These are phyloP conservation scores for Cyclotella distinguenda DNA, from an alignment of 108 stramenopile genomes.

Conservation along the genomic window DNA sequence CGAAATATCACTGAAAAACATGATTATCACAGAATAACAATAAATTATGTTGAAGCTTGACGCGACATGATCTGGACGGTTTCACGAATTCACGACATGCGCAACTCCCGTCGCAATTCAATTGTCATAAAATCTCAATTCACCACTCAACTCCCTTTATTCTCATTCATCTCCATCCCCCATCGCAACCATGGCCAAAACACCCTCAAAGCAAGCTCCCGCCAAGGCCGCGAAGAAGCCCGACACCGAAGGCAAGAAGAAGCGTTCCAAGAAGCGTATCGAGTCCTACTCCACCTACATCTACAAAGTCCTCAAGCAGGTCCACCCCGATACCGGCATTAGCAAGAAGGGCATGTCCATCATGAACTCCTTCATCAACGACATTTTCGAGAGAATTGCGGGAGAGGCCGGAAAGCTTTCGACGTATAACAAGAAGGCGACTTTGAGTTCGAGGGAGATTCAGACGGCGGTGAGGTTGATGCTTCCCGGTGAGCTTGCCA, in stretches of 20 bases:
- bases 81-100: too few relatives aligned
- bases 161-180: too few relatives aligned
- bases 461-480: slow-evolving; percentile 73
- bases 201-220: slow-evolving; percentile 3
- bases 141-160: too few relatives aligned
- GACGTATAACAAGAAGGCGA: slow-evolving; percentile 94
- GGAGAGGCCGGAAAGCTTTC: slow-evolving; percentile 86
- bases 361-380: slow-evolving; percentile 1
- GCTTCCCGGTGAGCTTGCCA: slow-evolving; percentile 3
- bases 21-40: too few relatives aligned
- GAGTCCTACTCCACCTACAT: slow-evolving; percentile 8
- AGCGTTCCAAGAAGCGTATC: slow-evolving; percentile 72
- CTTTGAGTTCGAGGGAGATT: slow-evolving; percentile 87
- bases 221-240: slow-evolving; percentile 1
- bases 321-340: slow-evolving; percentile 2
- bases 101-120: too few relatives aligned
- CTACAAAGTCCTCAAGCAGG: slow-evolving; percentile 1
- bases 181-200: slow-evolving; percentile 8
- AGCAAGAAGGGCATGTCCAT: slow-evolving; percentile 10
- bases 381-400: slow-evolving; percentile 63
- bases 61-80: too few relatives aligned
- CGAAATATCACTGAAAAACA: too few relatives aligned
- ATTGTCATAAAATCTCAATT: too few relatives aligned
- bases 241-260: slow-evolving; percentile 25
- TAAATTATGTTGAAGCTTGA: too few relatives aligned